Base-by-base conservation (phyloP, 129 eudicot species). In the Ambrosia artemisiifolia region DNA sequence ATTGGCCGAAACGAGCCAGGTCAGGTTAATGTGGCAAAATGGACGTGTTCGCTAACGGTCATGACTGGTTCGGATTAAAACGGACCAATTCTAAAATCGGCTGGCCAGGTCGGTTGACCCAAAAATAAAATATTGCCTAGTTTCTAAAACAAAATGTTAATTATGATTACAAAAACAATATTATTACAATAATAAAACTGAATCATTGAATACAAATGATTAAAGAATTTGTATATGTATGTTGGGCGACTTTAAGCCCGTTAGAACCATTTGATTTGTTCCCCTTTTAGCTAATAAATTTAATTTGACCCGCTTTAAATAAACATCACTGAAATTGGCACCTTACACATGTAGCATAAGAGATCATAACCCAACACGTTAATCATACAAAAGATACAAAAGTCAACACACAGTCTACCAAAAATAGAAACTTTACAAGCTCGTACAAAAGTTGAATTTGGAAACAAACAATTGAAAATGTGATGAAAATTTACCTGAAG, bases 401-500 rank as follows among this genome's bases (percentile, higher is more conserved):
- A 56, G 63, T 20, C 35, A 56, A 56, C 20, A n/a, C 7, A 14
- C 63, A 56, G 40, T 32, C 65, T 59, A 28, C 65, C 65, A 59
- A 32, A 30, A 12, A 59, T 12, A 3, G 12, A 11, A 72, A 67
- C 65, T 51, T 55, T 20, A 63, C 33, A 78, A 82, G 48, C 48
- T 43, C 38, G 11, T 30, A 30, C 13, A 30, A 11, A 30, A 14
- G 36, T 20, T 42, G 36, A 20, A 11, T 7, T 18, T 7, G 50
- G 53, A 10, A 38, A 54, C 36, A 12, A 70, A 56, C 75, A 38
- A 43, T 11, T 30, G 48, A 40, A 64, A 35, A 51, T 42, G 47
- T 33, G 48, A 33, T 49, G 60, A 50, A 32, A 3, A 11, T 33
- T 40, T 79, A 94, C 98, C 96, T 90, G 96, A 66, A 94, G 88